Evolutionary conservation across 108 stramenopile species (phyloP), one percentile per base, ranked within the genome.

Genomic region (Pinguiococcus pyrenoidosus): DNA sequence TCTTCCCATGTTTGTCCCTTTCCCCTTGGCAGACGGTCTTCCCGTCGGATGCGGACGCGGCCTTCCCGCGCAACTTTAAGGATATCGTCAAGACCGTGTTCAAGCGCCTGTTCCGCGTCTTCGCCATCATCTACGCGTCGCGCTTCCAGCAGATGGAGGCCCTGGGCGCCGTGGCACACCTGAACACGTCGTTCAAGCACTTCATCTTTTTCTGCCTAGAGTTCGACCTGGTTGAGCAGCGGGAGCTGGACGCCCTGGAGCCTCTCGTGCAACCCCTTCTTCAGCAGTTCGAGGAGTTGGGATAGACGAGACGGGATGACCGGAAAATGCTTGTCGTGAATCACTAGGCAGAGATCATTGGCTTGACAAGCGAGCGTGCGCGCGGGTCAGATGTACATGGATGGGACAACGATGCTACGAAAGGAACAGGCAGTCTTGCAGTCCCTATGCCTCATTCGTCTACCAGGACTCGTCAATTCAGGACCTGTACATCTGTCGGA

Each of bases 181-280:
- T 75, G 12, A 75, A 75, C 64, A 73, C 74, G 5, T 75, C 68
- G 33, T 75, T 75, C 69, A 75, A 75, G 66, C 74, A 75, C 64
- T 75, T 75, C 32, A 32, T 72, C 23, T 71, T 68, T 29, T 75
- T 72, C 41, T 37, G 29, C 17, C 43, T 68, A 14, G 62, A 68
- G 52, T 75, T 64, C 35, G 66, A 75, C 27, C 49, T 75, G 40
- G 54, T 75, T 24, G 32, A 54, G 29, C 36, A 43, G 27, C 30
- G 45, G 33, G 67, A 68, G 27, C 44, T 68, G 51, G 67, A 59
- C 16, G 59, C 67, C 1, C 48, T 68, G 49, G 44, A 64, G 28
- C 57, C 50, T 2, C 30, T 68, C 14, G 56, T 68, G 13, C 44
- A 36, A 4, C 32, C 48, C 21, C 47, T 59, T 8, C 29, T 59